Base-by-base conservation (phyloP, 257 asterid species). In the Ocimum tenuiflorum region DNA sequence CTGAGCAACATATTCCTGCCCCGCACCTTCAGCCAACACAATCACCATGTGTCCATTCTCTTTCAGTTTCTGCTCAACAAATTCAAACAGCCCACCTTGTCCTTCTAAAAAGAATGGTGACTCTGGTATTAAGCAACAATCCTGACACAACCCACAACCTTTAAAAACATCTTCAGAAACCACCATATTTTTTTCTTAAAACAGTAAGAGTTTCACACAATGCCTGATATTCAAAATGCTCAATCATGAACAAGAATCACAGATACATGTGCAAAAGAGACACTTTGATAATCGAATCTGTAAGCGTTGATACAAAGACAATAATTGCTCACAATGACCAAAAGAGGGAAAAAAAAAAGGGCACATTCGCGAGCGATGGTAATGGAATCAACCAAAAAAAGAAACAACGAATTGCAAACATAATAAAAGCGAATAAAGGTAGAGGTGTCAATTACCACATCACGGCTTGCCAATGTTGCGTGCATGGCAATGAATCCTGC, bases 1-100 rank as follows among this genome's bases (percentile, higher is more conserved):
- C 79, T 82, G 86, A 58, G 96, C 82, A 62, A 85, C 78, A 73
- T 76, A 87, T 65, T 91, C 98, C 77, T 91, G 98, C 50, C 96
- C 98, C 15, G 98, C 91, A 48, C 98, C 98, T 82, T 91, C 98
- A 54, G 98, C 98, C 78, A 89, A 67, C 50, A 91, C 98, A 71
- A 91, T 87, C 73, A 92, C 80, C 51, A 83, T 78, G 69, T 87
- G 97, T 54, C 89, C 83, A 76, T 85, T 87, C 73, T 89, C 98
- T 75, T 87, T 89, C 66, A 92, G 94, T 82, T 88, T 74, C 68
- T 82, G 81, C 56, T 87, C 96, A 71, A 89, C 73, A 80, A 80
- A 91, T 72, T 87, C 95, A 79, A 78, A 89, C 54, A 91, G 88
- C 35, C 98, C 97, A 41, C 96, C 98, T 29, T 63, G 86, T 48